phyloP scores from a whole-genome alignment of 73 alveolate species.

The Paramecium biaurelia region DNA sequence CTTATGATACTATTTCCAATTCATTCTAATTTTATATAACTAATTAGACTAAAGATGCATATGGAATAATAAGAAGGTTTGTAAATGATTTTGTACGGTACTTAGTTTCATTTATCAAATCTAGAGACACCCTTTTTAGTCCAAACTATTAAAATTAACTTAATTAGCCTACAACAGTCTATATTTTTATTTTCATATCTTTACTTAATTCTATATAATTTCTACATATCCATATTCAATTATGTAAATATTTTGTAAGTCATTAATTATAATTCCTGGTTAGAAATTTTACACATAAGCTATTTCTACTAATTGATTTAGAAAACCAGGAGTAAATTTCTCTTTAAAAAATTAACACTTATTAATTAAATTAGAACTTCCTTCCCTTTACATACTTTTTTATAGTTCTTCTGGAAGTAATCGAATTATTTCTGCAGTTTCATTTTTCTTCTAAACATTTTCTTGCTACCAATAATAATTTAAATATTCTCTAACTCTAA shows the following conservation, averaged over 20 bases:
- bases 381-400: background rate
- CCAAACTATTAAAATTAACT: background rate
- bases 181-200: background rate
- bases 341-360: slow-evolving; percentile 6
- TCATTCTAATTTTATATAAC: background rate
- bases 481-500: slow-evolving; percentile 57
- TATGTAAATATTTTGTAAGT: background rate
- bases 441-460: background rate
- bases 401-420: slow-evolving; percentile 44
- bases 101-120: background rate
- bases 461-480: slow-evolving; percentile 51
- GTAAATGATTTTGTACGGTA: background rate
- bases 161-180: background rate
- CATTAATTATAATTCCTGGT: background rate
- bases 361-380: background rate
- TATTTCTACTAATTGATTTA: background rate
- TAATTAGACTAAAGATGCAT: background rate
- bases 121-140: background rate
- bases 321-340: background rate
- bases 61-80: background rate
- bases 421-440: background rate
- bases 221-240: slow-evolving; percentile 25
- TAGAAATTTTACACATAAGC: background rate
- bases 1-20: background rate
- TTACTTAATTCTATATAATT: background rate